Base-by-base conservation (phyloP, 106 monocot genomes). In the Allium fistulosum region DNA sequence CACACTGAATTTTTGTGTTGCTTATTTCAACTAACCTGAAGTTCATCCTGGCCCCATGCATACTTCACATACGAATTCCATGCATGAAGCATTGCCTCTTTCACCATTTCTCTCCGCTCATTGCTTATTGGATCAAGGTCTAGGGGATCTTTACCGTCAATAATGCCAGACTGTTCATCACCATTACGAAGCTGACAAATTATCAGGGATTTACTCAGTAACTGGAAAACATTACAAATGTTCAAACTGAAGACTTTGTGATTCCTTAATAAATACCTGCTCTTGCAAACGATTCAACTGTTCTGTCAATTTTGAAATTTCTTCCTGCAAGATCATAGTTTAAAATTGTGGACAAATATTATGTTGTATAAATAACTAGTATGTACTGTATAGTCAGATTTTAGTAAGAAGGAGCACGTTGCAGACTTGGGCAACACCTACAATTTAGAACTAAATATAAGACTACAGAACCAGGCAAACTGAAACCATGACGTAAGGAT, bases 31-130 rank as follows among this genome's bases (percentile, higher is more conserved):
- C 69, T 61, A 69, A 76, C 76, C 76, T 76, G 69, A 69, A 76
- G 76, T 62, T 76, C 92, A 80, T 92, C 92, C 52, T 88, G 79
- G 57, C 91, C 95, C 95, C 95, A 96, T 16, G 95, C 91, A 82
- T 91, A 88, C 56, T 81, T 88, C 60, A 67, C 88, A 70, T 96
- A 96, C 11, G 95, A 96, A 69, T 80, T 91, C 95, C 95, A 96
- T 27, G 95, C 95, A 79, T 96, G 95, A 76, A 81, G 85, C 95
- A 96, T 96, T 13, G 95, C 95, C 61, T 96, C 88, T 63, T 91
- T 96, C 48, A 96, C 88, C 67, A 88, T 96, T 76, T 84, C 91
- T 71, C 95, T 81, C 37, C 95, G 83, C 69, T 88, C 60, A 65
- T 81, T 72, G 59, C 78, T 80, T 57, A 86, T 52, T 63, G 85